These are phyloP conservation scores for Pelargonium australe DNA, from an alignment of 441 rosid species.

Conservation along the genomic window DNA sequence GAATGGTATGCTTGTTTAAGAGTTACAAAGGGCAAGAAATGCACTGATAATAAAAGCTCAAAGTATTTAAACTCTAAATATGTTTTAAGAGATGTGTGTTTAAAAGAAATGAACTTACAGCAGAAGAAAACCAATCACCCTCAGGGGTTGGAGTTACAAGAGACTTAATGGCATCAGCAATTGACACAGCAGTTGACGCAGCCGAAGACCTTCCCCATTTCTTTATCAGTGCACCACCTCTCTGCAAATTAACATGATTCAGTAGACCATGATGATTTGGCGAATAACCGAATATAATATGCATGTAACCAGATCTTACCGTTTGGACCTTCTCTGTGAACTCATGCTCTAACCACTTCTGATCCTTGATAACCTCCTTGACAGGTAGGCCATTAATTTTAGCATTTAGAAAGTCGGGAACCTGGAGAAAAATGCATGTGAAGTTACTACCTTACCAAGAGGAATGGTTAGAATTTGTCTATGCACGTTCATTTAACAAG, in stretches of 20 bases:
- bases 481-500: neutral
- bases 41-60: too few species aligned
- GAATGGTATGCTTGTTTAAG: too few species aligned
- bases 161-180: conserved; percentile 82
- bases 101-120: conserved; percentile 41
- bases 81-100: too few species aligned
- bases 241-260: conserved; percentile 34
- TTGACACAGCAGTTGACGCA: conserved; percentile 88
- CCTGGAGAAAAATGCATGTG: conserved; percentile 38
- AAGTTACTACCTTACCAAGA: conserved; percentile 9
- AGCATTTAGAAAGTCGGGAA: conserved; percentile 91
- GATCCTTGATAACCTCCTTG: conserved; percentile 81
- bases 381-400: conserved; percentile 70
- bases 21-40: too few species aligned
- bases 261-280: neutral
- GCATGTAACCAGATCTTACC: conserved; percentile 31
- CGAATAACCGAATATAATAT: too few species aligned
- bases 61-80: too few species aligned
- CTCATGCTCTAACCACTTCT: conserved; percentile 86
- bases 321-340: conserved; percentile 86
- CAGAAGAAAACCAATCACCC: conserved; percentile 96
- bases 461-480: neutral
- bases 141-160: conserved; percentile 79
- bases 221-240: conserved; percentile 85
- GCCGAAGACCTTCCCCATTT: conserved; percentile 99